Base-by-base conservation (phyloP, 192 early-diverging fungal genomes). In the Coemansia sp. region DNA sequence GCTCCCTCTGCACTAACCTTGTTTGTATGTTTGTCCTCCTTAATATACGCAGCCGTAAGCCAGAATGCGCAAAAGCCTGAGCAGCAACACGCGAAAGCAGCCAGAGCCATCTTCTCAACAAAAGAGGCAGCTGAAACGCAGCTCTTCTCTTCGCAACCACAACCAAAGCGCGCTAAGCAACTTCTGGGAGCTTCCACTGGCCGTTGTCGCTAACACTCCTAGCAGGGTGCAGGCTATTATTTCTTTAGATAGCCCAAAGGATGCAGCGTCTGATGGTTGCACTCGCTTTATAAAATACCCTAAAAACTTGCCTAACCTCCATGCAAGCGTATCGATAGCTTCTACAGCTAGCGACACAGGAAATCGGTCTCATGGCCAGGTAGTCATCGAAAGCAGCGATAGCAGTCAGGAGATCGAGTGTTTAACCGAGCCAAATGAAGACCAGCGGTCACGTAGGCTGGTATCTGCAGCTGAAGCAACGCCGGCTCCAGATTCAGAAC, bases 61-160 rank as follows among this genome's bases (percentile, higher is more conserved):
- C 55, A 53, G 55, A 61, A 67, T 73, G 71, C 64, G 52, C 64
- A 55, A 35, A 36, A 43, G 48, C 20, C 15, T 24, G n/a, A 55
- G 57, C 49, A 60, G n/a, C 45, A 59, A 20, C 45, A 41, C 23
- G 12, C n/a, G 11, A 52, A 33, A 64, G 41, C 24, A 46, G n/a
- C 18, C 51, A 52, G 39, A 20, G 51, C 46, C 10, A 53, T 33
- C n/a, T 15, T 21, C 58, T 24, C 58, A 56, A 21, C 41, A 33
- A 20, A 49, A 51, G 33, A 56, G 4, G 21, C 53, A 20, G 33
- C 41, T 58, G 26, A 56, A 66, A 15, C 64, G 55, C 53, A 44
- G 33, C n/a, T 33, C 23, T 7, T 44, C 52, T 26, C 23, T 41
- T 18, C 52, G 52, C 58, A 30, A 18, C 2, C 59, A 51, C 41